Evolutionary conservation across 2,329 filamentous ascomycete genomes (phyloP), one percentile per base, ranked within the genome.

Genomic region (Nemania serpens): DNA sequence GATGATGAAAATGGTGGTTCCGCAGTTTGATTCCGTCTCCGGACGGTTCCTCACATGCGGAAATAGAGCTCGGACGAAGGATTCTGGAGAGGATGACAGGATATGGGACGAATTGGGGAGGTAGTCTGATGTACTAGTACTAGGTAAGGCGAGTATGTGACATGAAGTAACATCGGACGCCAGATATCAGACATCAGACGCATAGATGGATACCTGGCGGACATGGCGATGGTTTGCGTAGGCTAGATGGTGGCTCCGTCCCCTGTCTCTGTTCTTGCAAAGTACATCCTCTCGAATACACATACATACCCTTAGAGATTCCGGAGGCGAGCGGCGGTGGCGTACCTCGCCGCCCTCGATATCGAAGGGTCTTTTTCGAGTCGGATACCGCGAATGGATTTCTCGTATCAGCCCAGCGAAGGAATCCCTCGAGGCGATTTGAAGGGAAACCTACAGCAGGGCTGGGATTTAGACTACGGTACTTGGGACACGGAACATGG

Each of bases 21-120:
- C 25, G 25, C 25, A 29, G 3, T 7, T 29, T 3, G 22, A 20
- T 11, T 12, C 29, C 41, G 39, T 41, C 33, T 22, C 17, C 41
- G 15, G 41, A 17, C 15, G 7, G 15, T 15, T 17, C 5, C 17
- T 20, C 7, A 18, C 17, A 3, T 20, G 29, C 11, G 46, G 25
- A 41, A 25, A 22, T 7, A 43, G 34, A 55, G 46, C 37, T 61
- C 59, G 54, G 59, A 61, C 45, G 59, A 58, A 61, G 49, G 59
- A 54, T 53, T 17, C 17, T 13, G 17, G 15, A 9, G 17, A n/a
- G 4, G 11, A 39, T n/a, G 11, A 13, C n/a, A n/a, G n/a, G n/a
- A n/a, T n/a, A n/a, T 13, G 36, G 36, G 36, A 39, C 11, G 36
- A n/a, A 39, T 29, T 29, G 25, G 25, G 25, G 25, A 29, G 7